Base-by-base conservation (phyloP, 495 filamentous ascomycete genomes). In the Xylaria telfairii region DNA sequence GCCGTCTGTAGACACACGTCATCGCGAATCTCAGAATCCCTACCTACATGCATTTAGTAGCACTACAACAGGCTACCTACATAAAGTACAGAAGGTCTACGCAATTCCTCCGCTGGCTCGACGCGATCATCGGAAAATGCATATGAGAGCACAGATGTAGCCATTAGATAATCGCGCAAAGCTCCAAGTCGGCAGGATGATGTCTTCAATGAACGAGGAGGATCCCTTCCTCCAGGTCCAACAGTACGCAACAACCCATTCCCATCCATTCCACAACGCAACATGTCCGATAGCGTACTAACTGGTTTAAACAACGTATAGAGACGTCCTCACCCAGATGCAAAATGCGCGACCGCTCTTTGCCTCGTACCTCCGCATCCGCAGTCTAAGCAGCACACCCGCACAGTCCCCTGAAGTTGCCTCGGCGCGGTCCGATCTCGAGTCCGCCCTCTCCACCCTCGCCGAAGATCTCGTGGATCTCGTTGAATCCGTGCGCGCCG, bases 151-250 rank as follows among this genome's bases (percentile, higher is more conserved):
- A 47, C 57, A 72, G 62, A 78, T 75, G 76, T 78, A 78, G 73
- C 68, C 67, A 24, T 61, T 74, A 75, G 71, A 76, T 74, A 73
- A 73, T 71, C 61, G 67, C 75, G 72, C 73, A 71, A 69, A 74
- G 67, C 70, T 74, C 68, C 65, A 75, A 74, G 63, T 70, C 74
- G 59, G 68, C 81, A 87, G 81, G 76, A 91, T 90, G 87, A 92
- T 92, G 89, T 88, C 89, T 80, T 91, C 87, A 62, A 92, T 89
- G 53, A 89, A 88, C 72, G 87, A 93, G 78, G 83, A 90, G 77
- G 95, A 98, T 76, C 95, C 95, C 32, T 98, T 97, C 85, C 91
- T 96, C 81, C 92, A 96, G 81, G 94, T 96, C 75, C 94, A 97
- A 83, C 88, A 91, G 93, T 95, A 82, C 66, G 64, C 70, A 66